These are phyloP conservation scores for Coprinellus micaceus DNA, from an alignment of 768 basidiomycete species.

Conservation along the genomic window DNA sequence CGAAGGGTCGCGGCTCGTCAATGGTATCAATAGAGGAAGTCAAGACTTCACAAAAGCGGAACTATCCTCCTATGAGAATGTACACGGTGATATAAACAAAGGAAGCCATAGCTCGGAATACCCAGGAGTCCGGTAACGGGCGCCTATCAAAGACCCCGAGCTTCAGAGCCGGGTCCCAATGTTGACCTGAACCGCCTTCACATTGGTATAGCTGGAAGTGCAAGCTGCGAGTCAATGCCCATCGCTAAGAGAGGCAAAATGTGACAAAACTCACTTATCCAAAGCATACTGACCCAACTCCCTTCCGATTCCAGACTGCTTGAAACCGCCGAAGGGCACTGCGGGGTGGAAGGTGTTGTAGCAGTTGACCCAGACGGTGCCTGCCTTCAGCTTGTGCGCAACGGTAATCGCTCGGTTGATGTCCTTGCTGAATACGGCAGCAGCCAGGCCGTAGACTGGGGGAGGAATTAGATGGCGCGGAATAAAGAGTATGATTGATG, in stretches of 20 bases:
- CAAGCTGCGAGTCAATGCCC: too few relatives aligned
- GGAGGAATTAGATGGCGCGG: background rate
- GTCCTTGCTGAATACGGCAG: slow-evolving; percentile 81
- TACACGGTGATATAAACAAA: too few relatives aligned
- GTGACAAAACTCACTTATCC: slow-evolving; percentile 40
- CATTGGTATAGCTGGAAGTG: slow-evolving; percentile 52
- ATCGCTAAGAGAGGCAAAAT: slow-evolving; percentile 1
- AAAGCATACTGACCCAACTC: slow-evolving; percentile 79
- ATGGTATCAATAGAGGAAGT: too few relatives aligned
- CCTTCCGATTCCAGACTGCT: slow-evolving; percentile 77
- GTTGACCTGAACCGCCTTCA: slow-evolving; percentile 71
- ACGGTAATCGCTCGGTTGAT: slow-evolving; percentile 69
- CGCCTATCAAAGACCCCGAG: too few relatives aligned
- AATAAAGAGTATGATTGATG: background rate
- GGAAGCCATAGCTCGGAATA: too few relatives aligned
- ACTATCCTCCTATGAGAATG: too few relatives aligned
- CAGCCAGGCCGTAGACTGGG: slow-evolving; percentile 73
- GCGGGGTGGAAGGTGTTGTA: slow-evolving; percentile 47
- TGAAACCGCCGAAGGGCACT: slow-evolving; percentile 84
- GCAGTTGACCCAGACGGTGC: slow-evolving; percentile 70
- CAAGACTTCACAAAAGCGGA: too few relatives aligned
- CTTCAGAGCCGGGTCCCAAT: slow-evolving; percentile 25
- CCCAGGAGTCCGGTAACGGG: too few relatives aligned
- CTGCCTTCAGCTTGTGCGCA: slow-evolving; percentile 74
- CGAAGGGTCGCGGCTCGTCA: too few relatives aligned